Evolutionary conservation across 768 basidiomycete species (phyloP).

Genomic region (Termitomyces titanicus): DNA sequence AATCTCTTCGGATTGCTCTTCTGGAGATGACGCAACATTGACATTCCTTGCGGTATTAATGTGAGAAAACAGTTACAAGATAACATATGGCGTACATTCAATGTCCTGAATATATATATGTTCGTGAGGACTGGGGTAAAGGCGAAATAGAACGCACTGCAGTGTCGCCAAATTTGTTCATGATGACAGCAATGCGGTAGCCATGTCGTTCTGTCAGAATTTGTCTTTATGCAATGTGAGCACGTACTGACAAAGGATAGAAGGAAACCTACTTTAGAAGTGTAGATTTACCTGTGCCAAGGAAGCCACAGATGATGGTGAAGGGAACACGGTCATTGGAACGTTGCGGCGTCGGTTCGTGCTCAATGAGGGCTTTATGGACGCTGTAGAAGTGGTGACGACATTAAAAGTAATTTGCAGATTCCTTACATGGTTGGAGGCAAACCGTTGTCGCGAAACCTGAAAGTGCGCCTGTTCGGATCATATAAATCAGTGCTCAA

Average conservation of each 20-base stretch:
- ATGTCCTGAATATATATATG: conserved; percentile 69
- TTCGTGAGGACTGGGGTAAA: conserved; percentile 5
- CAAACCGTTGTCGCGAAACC: conserved; percentile 72
- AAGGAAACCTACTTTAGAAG: conserved; percentile 63
- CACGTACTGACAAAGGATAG: not conserved
- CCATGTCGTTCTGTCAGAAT: conserved; percentile 94
- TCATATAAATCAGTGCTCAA: not conserved
- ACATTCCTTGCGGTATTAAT: conserved; percentile 70
- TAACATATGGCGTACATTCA: conserved; percentile 56
- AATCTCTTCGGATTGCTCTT: conserved; percentile 74
- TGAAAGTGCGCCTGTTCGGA: conserved; percentile 62
- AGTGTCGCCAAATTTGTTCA: conserved; percentile 98
- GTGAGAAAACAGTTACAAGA: conserved; percentile 5
- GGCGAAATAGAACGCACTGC: conserved; percentile 52
- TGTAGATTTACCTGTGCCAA: conserved; percentile 94
- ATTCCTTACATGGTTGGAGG: conserved; percentile 69
- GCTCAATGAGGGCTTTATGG: conserved; percentile 25
- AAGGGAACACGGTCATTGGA: conserved; percentile 59
- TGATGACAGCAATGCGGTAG: conserved; percentile 94
- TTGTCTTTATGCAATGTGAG: conserved; percentile 42
- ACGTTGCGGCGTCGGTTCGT: conserved; percentile 4
- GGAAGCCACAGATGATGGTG: conserved; percentile 92
- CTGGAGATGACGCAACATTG: conserved; percentile 72
- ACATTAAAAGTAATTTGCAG: not conserved
- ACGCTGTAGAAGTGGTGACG: not conserved